Evolutionary conservation across 192 early-diverging fungal genomes (phyloP), one percentile per base, ranked within the genome.

Genomic region (Backusella macrospora): DNA sequence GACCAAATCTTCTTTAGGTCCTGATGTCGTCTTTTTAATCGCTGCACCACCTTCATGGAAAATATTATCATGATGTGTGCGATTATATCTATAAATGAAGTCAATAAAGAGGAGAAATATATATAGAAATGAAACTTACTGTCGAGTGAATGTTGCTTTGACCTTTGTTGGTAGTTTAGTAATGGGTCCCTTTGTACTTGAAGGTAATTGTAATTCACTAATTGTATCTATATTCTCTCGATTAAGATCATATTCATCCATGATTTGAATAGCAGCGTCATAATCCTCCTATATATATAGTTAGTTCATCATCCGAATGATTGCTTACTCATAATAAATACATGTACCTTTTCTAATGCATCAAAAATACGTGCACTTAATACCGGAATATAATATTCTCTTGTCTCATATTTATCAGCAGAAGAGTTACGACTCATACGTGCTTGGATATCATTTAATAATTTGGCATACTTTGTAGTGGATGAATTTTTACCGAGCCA

Each of bases 401-500:
- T 90, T 21, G 98, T 84, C 81, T 98, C 95, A 62, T 87, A 86
- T 83, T 93, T 95, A 80, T 96, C 94, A 0, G 87, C 90, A 38
- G 93, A 91, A 26, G 92, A 89, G 45, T 90, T 87, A 44, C 94
- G 80, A 13, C 96, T 89, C 88, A 95, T 92, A 74, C 94, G 91
- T 65, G 86, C 88, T 79, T 99, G 94, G n/a, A 99, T 78, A 62
- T 98, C 94, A 68, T 86, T 82, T 66, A 98, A 79, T 52, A 88
- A 74, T 13, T 96, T 88, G 23, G 74, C 79, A 65, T 86, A 84
- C 77, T 96, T 97, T 23, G 47, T 48, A 42, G 91, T 80, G 73
- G 90, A 96, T 2, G 95, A 97, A 72, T 94, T 94, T 80, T 96
- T 89, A 14, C 98, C 98, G 18, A 99, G 78, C 90, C 92, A 98